Evolutionary conservation across 202 grass and related monocot species (phyloP), one percentile per base, ranked within the genome.

Genomic region (Panicum virgatum): DNA sequence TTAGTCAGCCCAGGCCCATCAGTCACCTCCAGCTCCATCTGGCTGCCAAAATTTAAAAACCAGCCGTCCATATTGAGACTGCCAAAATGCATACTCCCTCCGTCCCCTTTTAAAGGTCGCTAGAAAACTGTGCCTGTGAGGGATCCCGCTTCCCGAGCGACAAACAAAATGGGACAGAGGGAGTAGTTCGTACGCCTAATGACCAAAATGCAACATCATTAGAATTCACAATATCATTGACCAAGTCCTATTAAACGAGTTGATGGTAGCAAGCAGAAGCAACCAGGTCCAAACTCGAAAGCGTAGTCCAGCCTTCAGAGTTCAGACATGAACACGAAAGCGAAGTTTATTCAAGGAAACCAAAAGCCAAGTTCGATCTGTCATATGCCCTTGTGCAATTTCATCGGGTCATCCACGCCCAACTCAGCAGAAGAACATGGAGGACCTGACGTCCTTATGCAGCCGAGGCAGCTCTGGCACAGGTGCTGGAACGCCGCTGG

Each of bases 381-480:
- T 50, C 14, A 45, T 47, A 15, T 51, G 44, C 32, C 14, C 8
- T 26, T 0, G 29, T 8, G 14, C 69, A 29, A 50, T 5, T 6
- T 18, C 69, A 9, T 44, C 14, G 14, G 26, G 30, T 46, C 43
- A 70, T 70, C 43, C 13, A 11, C 12, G 29, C 26, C 15, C 3
- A 71, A 71, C 64, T 73, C 72, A 79, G 73, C 66, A 81, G 73
- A 76, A 67, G 18, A 83, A 83, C 81, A 83, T 83, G 1, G 71
- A 58, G 0, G n/a, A 46, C 16, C 22, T 83, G 87, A 89, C 68
- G 2, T 54, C 78, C 20, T 6, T 2, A 45, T 66, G 64, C 26
- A 81, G 86, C 60, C 58, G 61, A 80, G 80, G 88, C 14, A 90
- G 51, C 50, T 80, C 74, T 1, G 73, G 83, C 51, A 87, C 67